Evolutionary conservation across 2,329 filamentous ascomycete species (phyloP), one percentile per base, ranked within the genome.

Genomic region (Eutypa lata): DNA sequence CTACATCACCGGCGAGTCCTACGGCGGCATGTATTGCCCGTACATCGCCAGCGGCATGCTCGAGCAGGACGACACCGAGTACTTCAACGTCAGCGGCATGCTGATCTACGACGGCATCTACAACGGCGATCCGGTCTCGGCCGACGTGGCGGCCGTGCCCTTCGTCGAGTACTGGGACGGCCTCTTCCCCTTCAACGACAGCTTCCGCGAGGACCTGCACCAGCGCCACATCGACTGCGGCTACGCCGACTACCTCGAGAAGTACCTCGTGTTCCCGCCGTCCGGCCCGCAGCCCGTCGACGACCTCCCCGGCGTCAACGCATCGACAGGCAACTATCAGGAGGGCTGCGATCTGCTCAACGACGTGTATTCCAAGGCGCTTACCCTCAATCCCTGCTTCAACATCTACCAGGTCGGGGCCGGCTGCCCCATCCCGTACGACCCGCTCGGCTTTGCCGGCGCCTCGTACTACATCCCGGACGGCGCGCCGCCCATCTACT

Each of bases 41-140:
- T 91, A 90, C 64, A 87, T 92, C 53, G 82, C 87, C 1, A 81
- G 85, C 61, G 84, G 83, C 26, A 89, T 94, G 79, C 74, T 92
- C 57, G 82, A 89, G 51, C 76, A 77, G 28, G 70, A 89, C 7
- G 80, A 91, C 68, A 81, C 75, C 4, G 74, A 72, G 8, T 86
- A 90, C 70, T 91, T 83, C 68, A 80, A 91, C 65, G 68, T 91
- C 6, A 76, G 81, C 28, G 86, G 83, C 1, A 82, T 89, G 55
- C 71, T 91, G 69, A 83, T 93, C 55, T 90, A 91, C 63, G 88
- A 92, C 60, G 88, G 89, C 0, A 76, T 79, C 3, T 77, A 87
- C 18, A 82, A 81, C 11, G 75, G 79, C 11, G 73, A 80, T 46
- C 66, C 65, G 2, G 53, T 80, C 2, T 71, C 76, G 50, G 57